Evolutionary conservation across 2,329 filamentous ascomycete species (phyloP), one percentile per base, ranked within the genome.

Genomic region (Ophiocordyceps sinensis): DNA sequence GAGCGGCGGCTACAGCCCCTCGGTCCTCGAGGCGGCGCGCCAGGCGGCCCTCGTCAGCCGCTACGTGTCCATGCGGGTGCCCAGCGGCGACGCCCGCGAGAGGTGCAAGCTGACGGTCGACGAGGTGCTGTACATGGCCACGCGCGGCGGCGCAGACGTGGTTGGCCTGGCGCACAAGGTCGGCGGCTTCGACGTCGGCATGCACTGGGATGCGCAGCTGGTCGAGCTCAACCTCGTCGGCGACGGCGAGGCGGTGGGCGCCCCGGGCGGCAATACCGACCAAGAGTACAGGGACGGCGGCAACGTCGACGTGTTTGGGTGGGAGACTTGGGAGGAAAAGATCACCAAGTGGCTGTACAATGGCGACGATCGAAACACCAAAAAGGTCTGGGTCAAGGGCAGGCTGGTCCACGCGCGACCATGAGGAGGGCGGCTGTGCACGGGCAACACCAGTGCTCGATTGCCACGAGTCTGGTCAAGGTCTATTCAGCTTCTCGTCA

Each of bases 271-370:
- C n/a, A n/a, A n/a, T n/a, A n/a, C n/a, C n/a, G n/a, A n/a, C n/a
- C n/a, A n/a, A n/a, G n/a, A n/a, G n/a, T 44, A 37, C 4, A 51
- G 49, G 1, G 65, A 70, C 4, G 62, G 64, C 2, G 79, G 81
- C 0, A 77, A 79, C 37, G 85, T 95, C 0, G 87, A 95, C 60
- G 60, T 95, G 0, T 98, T 95, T 66, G 88, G 87, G 1, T 86
- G 81, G 75, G 89, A 96, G 70, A 75, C 56, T n/a, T 93, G 84
- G 85, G 76, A 82, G 32, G 85, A 96, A 53, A 76, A 69, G 53
- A 64, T 96, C 11, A 84, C 85, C 40, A 98, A 98, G 68, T 98
- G 91, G 91, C 68, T 96, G 45, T 98, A 84, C 63, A 83, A 77
- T 49, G 91, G 91, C 0, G 88, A 96, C 65, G 91, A 96, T 62